Conservation (phyloP, 208 protist species). For the Leishmania gerbilli region DNA sequence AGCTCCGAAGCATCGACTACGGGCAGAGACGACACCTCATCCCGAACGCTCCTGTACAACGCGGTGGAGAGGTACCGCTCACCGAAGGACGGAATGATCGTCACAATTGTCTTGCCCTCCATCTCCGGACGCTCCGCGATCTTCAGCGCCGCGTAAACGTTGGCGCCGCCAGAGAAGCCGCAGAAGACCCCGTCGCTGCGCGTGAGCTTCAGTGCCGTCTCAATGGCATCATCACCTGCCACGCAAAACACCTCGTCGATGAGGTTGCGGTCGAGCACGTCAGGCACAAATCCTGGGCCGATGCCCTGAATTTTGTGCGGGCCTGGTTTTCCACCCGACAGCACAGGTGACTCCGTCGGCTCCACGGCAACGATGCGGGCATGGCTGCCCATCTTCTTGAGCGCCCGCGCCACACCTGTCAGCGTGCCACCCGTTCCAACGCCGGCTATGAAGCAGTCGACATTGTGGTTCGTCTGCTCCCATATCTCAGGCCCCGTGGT, state of each 20-base stretch:
- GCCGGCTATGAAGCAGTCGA: slow-evolving; percentile 87
- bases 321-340: slow-evolving; percentile 76
- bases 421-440: slow-evolving; percentile 91
- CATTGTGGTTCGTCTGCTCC: slow-evolving; percentile 68
- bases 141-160: slow-evolving; percentile 84
- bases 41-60: slow-evolving; percentile 72
- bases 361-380: slow-evolving; percentile 81
- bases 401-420: slow-evolving; percentile 71
- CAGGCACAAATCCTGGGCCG: slow-evolving; percentile 89
- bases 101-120: slow-evolving; percentile 89
- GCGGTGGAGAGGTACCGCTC: slow-evolving; percentile 90
- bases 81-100: slow-evolving; percentile 88
- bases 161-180: slow-evolving; percentile 86
- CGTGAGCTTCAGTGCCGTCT: slow-evolving; percentile 68
- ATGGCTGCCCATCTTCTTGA: slow-evolving; percentile 60
- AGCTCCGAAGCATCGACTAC: slow-evolving; percentile 77
- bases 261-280: slow-evolving; percentile 60
- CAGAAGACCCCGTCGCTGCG: slow-evolving; percentile 83
- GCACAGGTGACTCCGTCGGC: slow-evolving; percentile 83
- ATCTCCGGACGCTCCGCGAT: slow-evolving; percentile 83
- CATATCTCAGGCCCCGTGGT: slow-evolving; percentile 93
- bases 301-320: slow-evolving; percentile 94
- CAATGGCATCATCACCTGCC: slow-evolving; percentile 65
- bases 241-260: slow-evolving; percentile 84
- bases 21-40: slow-evolving; percentile 66